Conservation (phyloP, 1,139 yeast genomes). For the Yamadazyma spencermartinsiae region DNA sequence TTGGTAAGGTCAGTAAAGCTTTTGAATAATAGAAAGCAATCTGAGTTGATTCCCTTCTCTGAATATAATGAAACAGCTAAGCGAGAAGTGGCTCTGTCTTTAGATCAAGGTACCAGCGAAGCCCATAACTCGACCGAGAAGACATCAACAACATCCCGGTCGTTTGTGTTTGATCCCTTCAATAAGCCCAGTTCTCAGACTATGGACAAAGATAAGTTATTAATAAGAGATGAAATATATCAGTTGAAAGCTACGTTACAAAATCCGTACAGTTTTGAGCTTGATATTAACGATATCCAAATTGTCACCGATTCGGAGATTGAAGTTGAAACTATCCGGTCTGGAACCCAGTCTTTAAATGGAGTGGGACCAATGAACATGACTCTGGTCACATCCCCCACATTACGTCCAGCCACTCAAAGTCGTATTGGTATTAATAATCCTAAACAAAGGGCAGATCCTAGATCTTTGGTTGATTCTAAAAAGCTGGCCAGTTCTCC, state of each 20-base stretch:
- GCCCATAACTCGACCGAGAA: constrained; percentile 2
- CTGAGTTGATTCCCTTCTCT: constrained; percentile 35
- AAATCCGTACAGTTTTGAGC: constrained; percentile 79
- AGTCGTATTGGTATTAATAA: constrained; percentile 12
- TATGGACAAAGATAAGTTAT: constrained; percentile 30
- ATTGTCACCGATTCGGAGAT: constrained; percentile 36
- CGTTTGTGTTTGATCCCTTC: constrained; percentile 38
- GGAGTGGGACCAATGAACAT: not conserved
- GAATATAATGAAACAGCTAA: constrained; percentile 22
- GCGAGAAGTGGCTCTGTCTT: constrained; percentile 8
- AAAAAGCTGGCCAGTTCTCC: constrained; percentile 6
- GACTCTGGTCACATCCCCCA: constrained; percentile 2
- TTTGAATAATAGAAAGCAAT: constrained; percentile 23
- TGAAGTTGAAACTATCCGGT: constrained; percentile 28
- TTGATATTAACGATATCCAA: constrained; percentile 57
- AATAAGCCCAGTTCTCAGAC: constrained; percentile 9
- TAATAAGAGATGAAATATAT: constrained; percentile 57
- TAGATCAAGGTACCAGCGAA: not conserved
- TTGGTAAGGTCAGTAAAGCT: constrained; percentile 54
- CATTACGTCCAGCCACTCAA: constrained; percentile 6
- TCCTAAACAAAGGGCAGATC: constrained; percentile 12
- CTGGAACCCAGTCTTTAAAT: not conserved
- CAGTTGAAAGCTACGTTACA: constrained; percentile 60
- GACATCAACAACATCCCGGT: constrained; percentile 3
- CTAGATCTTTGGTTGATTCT: constrained; percentile 1